phyloP scores from a whole-genome alignment of 202 grass and related monocot genomes.

The Carex arenaria region DNA sequence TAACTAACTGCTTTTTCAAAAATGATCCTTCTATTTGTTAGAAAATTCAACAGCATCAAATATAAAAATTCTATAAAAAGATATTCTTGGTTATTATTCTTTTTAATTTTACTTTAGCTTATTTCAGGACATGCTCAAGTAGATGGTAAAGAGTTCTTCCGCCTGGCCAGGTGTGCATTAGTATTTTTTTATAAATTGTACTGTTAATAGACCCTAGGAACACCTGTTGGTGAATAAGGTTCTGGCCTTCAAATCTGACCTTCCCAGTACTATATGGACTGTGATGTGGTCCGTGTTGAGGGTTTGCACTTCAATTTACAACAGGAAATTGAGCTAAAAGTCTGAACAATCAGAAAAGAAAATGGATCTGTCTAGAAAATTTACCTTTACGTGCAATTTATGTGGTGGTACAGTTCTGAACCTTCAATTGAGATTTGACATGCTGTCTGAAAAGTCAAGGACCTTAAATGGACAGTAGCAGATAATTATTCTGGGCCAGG shows the following conservation, averaged over 20 bases:
- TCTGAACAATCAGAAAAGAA: not conserved
- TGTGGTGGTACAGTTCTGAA: not conserved
- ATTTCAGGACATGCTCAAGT: slow-evolving; percentile 82
- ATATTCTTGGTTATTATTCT: not conserved
- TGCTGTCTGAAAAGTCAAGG: not conserved
- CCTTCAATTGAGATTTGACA: not conserved
- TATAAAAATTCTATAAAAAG: not conserved
- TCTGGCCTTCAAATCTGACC: not conserved
- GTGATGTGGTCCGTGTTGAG: not conserved
- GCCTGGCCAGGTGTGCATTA: slow-evolving; percentile 73
- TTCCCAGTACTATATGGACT: not conserved
- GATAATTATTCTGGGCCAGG: not conserved
- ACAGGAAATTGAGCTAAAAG: not conserved
- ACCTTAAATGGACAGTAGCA: not conserved
- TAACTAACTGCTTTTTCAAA: not conserved
- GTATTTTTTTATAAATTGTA: not conserved
- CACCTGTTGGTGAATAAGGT: not conserved
- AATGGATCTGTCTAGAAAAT: not conserved
- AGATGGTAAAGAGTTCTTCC: slow-evolving; percentile 98
- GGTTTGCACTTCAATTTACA: not conserved
- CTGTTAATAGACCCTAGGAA: not conserved
- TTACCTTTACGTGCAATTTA: not conserved
- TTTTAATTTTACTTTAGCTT: slow-evolving; percentile 6
- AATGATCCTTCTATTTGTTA: not conserved
- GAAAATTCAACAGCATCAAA: slow-evolving; percentile 2